phyloP scores from a whole-genome alignment of 176 grass and related monocot species.

The Rhynchospora breviuscula region DNA sequence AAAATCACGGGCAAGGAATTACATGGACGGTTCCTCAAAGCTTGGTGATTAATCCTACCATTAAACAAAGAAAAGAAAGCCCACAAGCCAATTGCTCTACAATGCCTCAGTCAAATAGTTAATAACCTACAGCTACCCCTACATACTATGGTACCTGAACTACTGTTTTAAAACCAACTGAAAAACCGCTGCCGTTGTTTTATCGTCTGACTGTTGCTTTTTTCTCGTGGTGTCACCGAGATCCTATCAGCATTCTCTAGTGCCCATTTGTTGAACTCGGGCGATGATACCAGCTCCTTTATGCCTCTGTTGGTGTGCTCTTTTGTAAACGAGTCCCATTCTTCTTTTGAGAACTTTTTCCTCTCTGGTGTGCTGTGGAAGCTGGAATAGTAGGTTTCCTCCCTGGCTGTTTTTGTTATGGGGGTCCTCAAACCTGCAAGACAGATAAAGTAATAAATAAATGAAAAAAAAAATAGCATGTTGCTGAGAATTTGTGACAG shows the following conservation, averaged over 20 bases:
- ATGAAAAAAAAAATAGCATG: background rate
- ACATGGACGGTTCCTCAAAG: background rate
- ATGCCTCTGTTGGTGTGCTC: slow-evolving; percentile 65
- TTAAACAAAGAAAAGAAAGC: background rate
- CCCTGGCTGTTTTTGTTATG: slow-evolving; percentile 8
- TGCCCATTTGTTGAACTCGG: slow-evolving; percentile 81
- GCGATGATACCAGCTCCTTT: slow-evolving; percentile 54
- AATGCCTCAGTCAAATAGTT: slow-evolving; percentile 17
- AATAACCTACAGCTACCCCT: slow-evolving; percentile 17
- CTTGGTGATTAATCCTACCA: background rate
- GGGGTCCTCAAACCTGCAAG: slow-evolving; percentile 31
- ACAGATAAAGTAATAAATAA: slow-evolving; percentile 24
- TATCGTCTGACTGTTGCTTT: slow-evolving; percentile 30
- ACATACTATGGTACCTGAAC: background rate
- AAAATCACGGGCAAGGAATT: background rate
- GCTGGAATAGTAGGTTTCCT: slow-evolving; percentile 62
- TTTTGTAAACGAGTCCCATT: slow-evolving; percentile 66
- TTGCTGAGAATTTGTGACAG: background rate
- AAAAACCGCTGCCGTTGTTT: slow-evolving; percentile 38
- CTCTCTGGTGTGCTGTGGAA: slow-evolving; percentile 64
- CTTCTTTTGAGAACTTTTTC: slow-evolving; percentile 53
- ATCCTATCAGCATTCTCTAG: slow-evolving; percentile 55
- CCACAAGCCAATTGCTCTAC: slow-evolving; percentile 1
- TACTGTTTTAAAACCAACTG: slow-evolving; percentile 39
- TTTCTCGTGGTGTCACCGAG: slow-evolving; percentile 45